Evolutionary conservation across 1,284 basidiomycete species (phyloP), one percentile per base, ranked within the genome.

Genomic region (Ganoderma boninense): DNA sequence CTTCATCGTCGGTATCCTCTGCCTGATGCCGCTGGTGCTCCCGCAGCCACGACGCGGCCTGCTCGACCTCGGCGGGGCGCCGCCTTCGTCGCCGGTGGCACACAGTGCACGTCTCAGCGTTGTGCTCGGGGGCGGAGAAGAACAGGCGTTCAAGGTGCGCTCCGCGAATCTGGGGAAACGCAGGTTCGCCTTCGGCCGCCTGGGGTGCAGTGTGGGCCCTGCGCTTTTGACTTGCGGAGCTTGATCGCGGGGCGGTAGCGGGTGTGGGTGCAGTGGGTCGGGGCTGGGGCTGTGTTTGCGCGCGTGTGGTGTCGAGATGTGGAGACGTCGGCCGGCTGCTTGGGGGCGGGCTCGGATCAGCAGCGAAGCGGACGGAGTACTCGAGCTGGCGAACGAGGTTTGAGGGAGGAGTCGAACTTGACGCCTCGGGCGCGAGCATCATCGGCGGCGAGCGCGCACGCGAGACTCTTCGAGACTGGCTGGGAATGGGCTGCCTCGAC

Each of bases 121-220:
- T 88, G 74, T 95, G 93, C 49, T 89, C 89, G 1, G 90, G 90
- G 0, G 87, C 91, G 69, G 91, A 90, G 82, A 95, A 96, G 83
- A 96, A 96, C 65, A 95, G 82, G 0, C 87, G 85, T 77, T 96
- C 95, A 57, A 95, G 86, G 52, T 86, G 88, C 60, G 88, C 88
- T 13, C 93, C 92, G 18, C 90, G 89, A 64, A 96, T 95, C 71
- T 90, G 89, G 1, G 95, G 95, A 83, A 96, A 95, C 0, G 94
- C 92, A 0, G 89, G 85, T 52, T 79, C 76, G 0, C 60, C 65
- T 2, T 65, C 43, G 38, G 38, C 38, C 6, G 66, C 26, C 40
- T 61, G 68, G 2, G 66, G 61, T 23, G 64, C 66, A 6, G 67
- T 69, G 16, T 69, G 71, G 4, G 54, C 64, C 18, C 70, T 63